Evolutionary conservation across 2,329 filamentous ascomycete species (phyloP).

Genomic region (Pestalotiopsis sp.): DNA sequence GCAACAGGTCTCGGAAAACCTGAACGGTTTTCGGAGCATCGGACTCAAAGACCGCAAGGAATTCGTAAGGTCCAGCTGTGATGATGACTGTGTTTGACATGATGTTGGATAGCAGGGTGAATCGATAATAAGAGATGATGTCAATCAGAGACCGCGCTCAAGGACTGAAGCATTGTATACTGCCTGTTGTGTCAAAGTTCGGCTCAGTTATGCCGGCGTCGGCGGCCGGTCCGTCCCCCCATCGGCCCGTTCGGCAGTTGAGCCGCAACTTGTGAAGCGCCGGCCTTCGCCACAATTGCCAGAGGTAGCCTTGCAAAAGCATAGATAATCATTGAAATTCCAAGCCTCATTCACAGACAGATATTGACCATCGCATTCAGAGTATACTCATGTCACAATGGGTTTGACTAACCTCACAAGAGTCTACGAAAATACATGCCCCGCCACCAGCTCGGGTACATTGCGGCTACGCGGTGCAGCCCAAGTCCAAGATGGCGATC

Average conservation of each 20-base stretch:
- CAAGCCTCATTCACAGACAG: background rate
- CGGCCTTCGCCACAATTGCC: background rate
- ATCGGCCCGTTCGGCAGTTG: conserved; percentile 1
- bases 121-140: background rate
- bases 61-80: conserved; percentile 4
- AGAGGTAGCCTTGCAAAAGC: background rate
- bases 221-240: background rate
- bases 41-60: conserved; percentile 5
- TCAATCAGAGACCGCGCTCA: background rate
- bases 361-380: background rate
- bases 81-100: conserved; percentile 6
- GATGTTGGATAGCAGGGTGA: background rate
- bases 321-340: background rate
- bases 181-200: background rate
- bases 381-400: background rate
- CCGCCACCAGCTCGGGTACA: background rate
- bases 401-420: conserved; percentile 1
- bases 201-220: background rate
- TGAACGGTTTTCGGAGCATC: conserved; percentile 1
- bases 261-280: background rate
- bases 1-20: conserved; percentile 1
- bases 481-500: background rate
- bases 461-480: background rate
- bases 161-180: background rate
- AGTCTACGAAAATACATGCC: conserved; percentile 8